A percentile compares a stretch with the other conserved stretches of the same genome.
Evolutionary conservation across 495 filamentous ascomycete genomes (phyloP).

Genomic region (Pyrenula massariospora): DNA sequence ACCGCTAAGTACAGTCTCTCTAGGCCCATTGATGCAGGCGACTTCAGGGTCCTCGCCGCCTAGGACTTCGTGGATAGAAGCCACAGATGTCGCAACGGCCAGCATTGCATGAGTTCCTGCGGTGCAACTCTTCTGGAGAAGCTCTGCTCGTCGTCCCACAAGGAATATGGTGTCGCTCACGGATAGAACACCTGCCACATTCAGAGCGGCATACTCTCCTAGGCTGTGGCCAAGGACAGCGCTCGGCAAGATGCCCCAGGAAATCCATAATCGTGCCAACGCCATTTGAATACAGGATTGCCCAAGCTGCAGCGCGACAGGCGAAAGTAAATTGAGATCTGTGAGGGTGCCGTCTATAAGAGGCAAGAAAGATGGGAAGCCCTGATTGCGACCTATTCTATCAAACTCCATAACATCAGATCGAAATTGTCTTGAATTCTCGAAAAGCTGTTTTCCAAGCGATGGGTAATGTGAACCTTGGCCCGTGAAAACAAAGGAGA

Average conservation of each 20-base stretch:
- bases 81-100: conserved; percentile 32
- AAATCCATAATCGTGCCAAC: conserved; percentile 8
- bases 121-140: conserved; percentile 10
- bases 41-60: conserved; percentile 24
- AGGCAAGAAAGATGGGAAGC: conserved; percentile 21
- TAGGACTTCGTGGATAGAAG: conserved; percentile 4
- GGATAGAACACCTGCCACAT: conserved; percentile 15
- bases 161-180: conserved; percentile 13
- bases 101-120: conserved; percentile 34
- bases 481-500: conserved; percentile 57
- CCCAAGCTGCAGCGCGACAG: conserved; percentile 21
- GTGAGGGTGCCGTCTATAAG: conserved; percentile 6
- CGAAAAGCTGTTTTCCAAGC: conserved; percentile 15
- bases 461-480: conserved; percentile 48
- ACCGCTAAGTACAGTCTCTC: conserved; percentile 53
- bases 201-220: conserved; percentile 26
- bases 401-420: conserved; percentile 15
- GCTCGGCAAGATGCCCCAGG: conserved; percentile 9
- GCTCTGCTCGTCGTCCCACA: conserved; percentile 12
- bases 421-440: conserved; percentile 13
- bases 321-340: conserved; percentile 14
- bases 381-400: conserved; percentile 13
- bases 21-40: conserved; percentile 51
- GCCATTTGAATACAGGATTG: conserved; percentile 22
- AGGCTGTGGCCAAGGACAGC: conserved; percentile 23